Conservation (phyloP, 495 filamentous ascomycete genomes). For the Talaromyces adpressus region DNA sequence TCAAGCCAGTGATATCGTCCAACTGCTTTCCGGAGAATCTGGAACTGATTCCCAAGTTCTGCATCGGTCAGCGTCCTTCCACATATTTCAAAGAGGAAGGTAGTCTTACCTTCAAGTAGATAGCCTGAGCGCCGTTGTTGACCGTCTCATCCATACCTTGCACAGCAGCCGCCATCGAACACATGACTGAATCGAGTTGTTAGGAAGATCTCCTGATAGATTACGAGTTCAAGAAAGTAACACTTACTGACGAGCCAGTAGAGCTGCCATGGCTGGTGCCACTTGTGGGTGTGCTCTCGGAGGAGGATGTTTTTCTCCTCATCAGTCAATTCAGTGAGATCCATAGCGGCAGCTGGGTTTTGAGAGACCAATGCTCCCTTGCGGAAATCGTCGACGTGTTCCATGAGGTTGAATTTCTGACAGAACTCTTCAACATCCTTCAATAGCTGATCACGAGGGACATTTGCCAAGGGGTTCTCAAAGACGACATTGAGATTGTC, state of each 20-base stretch:
- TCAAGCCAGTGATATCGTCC: conserved; percentile 34
- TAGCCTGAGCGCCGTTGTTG: conserved; percentile 69
- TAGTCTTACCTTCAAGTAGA: conserved; percentile 41
- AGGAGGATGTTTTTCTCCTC: conserved; percentile 35
- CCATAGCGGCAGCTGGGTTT: conserved; percentile 30
- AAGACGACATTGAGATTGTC: conserved; percentile 27
- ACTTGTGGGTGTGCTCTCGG: conserved; percentile 47
- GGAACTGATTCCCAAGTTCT: conserved; percentile 27
- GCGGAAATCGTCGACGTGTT: conserved; percentile 34
- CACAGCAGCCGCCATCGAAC: conserved; percentile 44
- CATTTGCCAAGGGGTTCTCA: conserved; percentile 44
- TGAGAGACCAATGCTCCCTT: conserved; percentile 51
- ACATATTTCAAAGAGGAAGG: conserved; percentile 10
- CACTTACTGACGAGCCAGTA: conserved; percentile 49
- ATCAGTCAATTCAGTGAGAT: conserved; percentile 36
- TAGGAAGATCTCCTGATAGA: not conserved
- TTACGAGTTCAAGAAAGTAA: conserved; percentile 9
- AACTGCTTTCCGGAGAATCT: conserved; percentile 17
- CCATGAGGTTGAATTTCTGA: conserved; percentile 31
- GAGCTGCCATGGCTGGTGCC: conserved; percentile 48
- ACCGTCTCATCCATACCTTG: conserved; percentile 72
- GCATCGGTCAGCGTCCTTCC: conserved; percentile 12
- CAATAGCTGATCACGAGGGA: conserved; percentile 40
- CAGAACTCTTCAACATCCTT: conserved; percentile 46
- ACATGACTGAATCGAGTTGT: conserved; percentile 23